Percentiles rank a stretch among this genome's conserved stretches.
phyloP scores from a whole-genome alignment of 257 asterid species.

The Nyctanthes arbortristis region DNA sequence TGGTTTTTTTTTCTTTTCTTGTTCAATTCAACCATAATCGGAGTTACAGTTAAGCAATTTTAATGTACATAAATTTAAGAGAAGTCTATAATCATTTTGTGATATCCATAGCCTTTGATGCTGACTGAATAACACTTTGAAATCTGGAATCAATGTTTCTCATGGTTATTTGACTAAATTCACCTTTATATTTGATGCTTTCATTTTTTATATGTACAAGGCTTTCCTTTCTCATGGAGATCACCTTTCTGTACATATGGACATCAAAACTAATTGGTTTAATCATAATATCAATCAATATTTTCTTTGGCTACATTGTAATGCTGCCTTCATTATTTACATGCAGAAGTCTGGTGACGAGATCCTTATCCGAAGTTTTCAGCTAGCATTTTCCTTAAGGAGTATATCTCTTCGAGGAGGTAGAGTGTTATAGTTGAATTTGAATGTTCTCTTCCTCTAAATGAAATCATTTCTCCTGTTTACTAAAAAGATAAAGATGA shows the following conservation, averaged over 20 bases:
- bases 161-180: neutral
- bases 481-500: neutral
- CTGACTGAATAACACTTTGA: neutral
- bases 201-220: constrained; percentile 18
- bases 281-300: neutral
- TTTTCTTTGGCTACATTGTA: constrained; percentile 21
- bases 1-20: neutral
- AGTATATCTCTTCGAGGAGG: constrained; percentile 68
- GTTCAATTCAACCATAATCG: neutral
- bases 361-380: constrained; percentile 73
- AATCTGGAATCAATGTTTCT: neutral
- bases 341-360: constrained; percentile 62
- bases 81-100: constrained; percentile 6
- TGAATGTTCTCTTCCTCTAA: constrained; percentile 19
- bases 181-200: constrained; percentile 18
- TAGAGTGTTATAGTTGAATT: constrained; percentile 33
- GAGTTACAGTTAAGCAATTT: neutral
- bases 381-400: constrained; percentile 70
- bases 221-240: constrained; percentile 1
- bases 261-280: constrained; percentile 20
- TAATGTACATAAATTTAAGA: constrained; percentile 2
- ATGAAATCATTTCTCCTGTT: constrained; percentile 10
- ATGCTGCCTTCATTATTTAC: constrained; percentile 28
- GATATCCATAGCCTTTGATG: neutral
- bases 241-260: constrained; percentile 16